phyloP scores from a whole-genome alignment of 257 asterid genomes.

The Thymus quinquecostatus region DNA sequence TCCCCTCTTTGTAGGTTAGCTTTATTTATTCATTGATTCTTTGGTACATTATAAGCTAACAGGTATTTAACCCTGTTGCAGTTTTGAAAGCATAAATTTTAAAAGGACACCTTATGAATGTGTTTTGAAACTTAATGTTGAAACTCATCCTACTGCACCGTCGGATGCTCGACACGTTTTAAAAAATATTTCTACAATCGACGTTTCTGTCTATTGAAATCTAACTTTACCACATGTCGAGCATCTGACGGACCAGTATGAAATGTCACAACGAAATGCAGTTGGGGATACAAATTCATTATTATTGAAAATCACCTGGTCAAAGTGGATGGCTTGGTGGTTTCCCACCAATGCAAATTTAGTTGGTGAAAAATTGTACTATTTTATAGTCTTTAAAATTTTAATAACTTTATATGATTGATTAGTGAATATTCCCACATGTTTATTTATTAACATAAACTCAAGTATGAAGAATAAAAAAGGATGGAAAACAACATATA shows the following conservation, averaged over 20 bases:
- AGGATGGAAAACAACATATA: no score
- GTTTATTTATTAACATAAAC: neutral
- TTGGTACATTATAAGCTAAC: slow-evolving; percentile 44
- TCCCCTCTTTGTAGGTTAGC: slow-evolving; percentile 32
- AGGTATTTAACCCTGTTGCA: slow-evolving; percentile 45
- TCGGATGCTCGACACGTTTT: no score
- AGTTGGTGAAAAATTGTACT: neutral
- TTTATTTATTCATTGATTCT: slow-evolving; percentile 60
- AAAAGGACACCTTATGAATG: slow-evolving; percentile 1
- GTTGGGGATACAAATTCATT: neutral
- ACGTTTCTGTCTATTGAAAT: no score
- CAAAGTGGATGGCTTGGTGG: neutral
- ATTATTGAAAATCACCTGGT: neutral
- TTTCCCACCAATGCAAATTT: neutral
- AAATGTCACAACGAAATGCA: no score
- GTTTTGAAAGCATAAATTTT: slow-evolving; percentile 45
- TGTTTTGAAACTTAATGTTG: neutral
- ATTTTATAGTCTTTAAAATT: neutral
- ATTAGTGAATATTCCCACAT: neutral
- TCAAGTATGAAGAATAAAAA: neutral
- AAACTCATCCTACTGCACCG: no score
- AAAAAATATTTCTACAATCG: no score
- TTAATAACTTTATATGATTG: neutral
- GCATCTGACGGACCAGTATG: no score
- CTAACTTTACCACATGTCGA: no score